Percentiles rank a stretch among this genome's conserved stretches.
These are phyloP conservation scores for Isatis tinctoria DNA, from an alignment of 345 rosid species.

Conservation along the genomic window DNA sequence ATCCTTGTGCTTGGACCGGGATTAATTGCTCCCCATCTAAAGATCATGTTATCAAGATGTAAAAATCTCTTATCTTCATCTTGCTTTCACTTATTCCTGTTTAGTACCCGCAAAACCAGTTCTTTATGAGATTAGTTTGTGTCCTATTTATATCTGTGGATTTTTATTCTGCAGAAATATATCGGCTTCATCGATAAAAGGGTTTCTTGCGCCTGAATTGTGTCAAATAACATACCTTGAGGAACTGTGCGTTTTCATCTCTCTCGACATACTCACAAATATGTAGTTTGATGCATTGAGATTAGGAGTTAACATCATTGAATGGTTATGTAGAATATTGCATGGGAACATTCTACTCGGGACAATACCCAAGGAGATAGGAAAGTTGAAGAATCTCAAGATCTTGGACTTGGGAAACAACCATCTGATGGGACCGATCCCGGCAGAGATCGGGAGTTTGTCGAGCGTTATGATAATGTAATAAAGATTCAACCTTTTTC, in stretches of 20 bases:
- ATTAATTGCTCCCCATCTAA: slow-evolving; percentile 49
- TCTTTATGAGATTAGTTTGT: neutral
- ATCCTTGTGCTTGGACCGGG: slow-evolving; percentile 91
- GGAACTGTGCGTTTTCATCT: slow-evolving; percentile 53
- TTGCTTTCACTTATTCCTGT: neutral
- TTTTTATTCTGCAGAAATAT: slow-evolving; percentile 61
- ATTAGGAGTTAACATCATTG: slow-evolving; percentile 2
- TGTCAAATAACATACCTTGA: slow-evolving; percentile 63
- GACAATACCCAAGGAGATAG: slow-evolving; percentile 82
- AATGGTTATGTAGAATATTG: slow-evolving; percentile 55
- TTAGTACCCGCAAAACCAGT: neutral
- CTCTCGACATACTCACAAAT: neutral
- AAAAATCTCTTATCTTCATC: slow-evolving; percentile 22
- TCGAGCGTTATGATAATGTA: slow-evolving; percentile 58
- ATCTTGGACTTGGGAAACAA: slow-evolving; percentile 91
- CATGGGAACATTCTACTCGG: slow-evolving; percentile 69
- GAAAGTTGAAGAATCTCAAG: slow-evolving; percentile 65
- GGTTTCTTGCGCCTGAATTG: slow-evolving; percentile 83
- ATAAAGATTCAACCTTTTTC: slow-evolving; percentile 2
- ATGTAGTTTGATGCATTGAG: slow-evolving; percentile 28
- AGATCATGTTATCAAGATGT: slow-evolving; percentile 84
- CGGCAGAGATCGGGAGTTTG: slow-evolving; percentile 74
- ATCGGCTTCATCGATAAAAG: slow-evolving; percentile 60
- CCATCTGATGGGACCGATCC: slow-evolving; percentile 75
- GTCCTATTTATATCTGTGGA: neutral